phyloP scores from a whole-genome alignment of 108 stramenopile genomes.

The Craspedostauros australis region DNA sequence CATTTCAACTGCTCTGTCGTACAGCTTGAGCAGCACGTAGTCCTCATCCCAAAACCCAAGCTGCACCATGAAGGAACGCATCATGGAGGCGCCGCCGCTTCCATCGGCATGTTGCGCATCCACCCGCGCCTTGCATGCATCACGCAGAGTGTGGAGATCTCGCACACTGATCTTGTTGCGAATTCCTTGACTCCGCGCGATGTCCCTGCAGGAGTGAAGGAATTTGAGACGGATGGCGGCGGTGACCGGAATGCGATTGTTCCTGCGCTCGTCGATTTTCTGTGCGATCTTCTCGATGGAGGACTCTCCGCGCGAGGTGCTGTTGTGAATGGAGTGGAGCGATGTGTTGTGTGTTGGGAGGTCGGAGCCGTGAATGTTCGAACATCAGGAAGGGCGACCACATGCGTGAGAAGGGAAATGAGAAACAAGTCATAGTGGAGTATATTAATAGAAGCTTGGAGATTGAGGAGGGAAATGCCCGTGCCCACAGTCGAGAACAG shows the following conservation, averaged over 20 bases:
- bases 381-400: no score
- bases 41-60: conserved; percentile 23
- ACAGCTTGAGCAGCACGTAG: conserved; percentile 14
- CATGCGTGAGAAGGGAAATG: no score
- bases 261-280: conserved; percentile 26
- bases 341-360: no score
- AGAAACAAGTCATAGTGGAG: no score
- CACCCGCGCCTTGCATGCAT: conserved; percentile 9
- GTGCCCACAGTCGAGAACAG: no score
- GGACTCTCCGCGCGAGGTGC: not conserved
- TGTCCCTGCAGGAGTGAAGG: conserved; percentile 26
- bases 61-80: not conserved
- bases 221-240: conserved; percentile 23
- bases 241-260: conserved; percentile 31
- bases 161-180: not conserved
- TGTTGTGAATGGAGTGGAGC: conserved; percentile 6
- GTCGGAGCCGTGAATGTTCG: no score
- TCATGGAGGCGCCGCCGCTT: not conserved
- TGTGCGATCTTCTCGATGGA: conserved; percentile 18
- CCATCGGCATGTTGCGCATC: not conserved
- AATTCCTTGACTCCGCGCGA: conserved; percentile 4
- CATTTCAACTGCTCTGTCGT: conserved; percentile 16
- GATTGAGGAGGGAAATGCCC: no score
- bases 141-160: conserved; percentile 6
- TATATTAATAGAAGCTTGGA: no score